These are phyloP conservation scores for Lachancea mirantina DNA, from an alignment of 805 yeast species.

Conservation along the genomic window DNA sequence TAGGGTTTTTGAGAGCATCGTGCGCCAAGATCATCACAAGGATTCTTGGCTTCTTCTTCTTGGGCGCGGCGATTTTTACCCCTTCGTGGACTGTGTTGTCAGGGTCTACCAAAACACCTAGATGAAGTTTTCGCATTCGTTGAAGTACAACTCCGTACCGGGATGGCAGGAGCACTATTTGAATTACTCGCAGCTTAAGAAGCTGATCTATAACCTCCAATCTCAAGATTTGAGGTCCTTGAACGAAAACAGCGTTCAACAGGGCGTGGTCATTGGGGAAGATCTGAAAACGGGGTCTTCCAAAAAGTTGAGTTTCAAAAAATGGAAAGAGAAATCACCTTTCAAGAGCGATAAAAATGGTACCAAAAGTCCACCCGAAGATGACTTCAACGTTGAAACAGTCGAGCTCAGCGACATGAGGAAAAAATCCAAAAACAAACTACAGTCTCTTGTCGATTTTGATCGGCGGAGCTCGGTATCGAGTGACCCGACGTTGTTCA, in stretches of 20 bases:
- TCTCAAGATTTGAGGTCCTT: constrained; percentile 26
- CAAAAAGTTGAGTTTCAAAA: constrained; percentile 13
- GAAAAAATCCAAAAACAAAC: constrained; percentile 2
- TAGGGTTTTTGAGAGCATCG: too few relatives aligned
- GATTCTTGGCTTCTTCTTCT: too few relatives aligned
- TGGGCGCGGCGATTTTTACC: too few relatives aligned
- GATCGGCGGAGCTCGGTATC: constrained; percentile 18
- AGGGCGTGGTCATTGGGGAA: constrained; percentile 5
- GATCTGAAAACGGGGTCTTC: constrained; percentile 5
- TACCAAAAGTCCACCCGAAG: neutral
- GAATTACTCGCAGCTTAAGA: constrained; percentile 55
- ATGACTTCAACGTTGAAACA: constrained; percentile 9
- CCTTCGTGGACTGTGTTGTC: too few relatives aligned
- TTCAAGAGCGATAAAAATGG: constrained; percentile 6
- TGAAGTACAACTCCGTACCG: constrained; percentile 66
- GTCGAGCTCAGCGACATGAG: constrained; percentile 9
- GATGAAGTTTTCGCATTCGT: constrained; percentile 67
- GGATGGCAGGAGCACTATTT: constrained; percentile 84
- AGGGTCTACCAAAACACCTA: too few relatives aligned
- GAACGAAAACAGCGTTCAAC: constrained; percentile 2
- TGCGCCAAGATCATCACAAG: too few relatives aligned
- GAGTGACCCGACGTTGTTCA: constrained; percentile 26
- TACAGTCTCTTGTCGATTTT: constrained; percentile 8
- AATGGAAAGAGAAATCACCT: constrained; percentile 13
- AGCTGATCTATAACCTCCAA: constrained; percentile 49